phyloP scores from a whole-genome alignment of 192 early-diverging fungal species.

The Glomus cerebriforme region DNA sequence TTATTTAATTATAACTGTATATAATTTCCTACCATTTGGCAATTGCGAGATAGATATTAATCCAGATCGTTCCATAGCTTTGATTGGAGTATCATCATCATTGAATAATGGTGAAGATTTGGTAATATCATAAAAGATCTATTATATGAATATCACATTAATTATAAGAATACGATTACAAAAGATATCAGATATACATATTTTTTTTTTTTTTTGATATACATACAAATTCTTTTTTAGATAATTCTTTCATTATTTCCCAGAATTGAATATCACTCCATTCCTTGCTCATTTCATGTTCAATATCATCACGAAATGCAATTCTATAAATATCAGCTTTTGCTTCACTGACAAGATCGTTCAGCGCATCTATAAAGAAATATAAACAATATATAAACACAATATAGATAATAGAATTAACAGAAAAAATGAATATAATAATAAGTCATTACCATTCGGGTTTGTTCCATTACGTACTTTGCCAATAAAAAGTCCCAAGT shows the following conservation, averaged over 20 bases:
- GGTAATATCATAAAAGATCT: constrained; percentile 82
- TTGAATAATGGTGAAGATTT: constrained; percentile 82
- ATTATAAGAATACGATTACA: not conserved
- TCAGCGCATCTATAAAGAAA: constrained; percentile 62
- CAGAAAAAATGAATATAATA: not conserved
- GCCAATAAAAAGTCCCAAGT: constrained; percentile 86
- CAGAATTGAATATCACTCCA: constrained; percentile 95
- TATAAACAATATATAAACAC: not conserved
- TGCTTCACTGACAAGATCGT: constrained; percentile 78
- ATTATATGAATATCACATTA: not conserved
- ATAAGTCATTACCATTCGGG: constrained; percentile 48
- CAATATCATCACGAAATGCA: constrained; percentile 72
- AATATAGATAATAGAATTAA: not conserved
- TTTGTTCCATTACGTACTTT: constrained; percentile 77
- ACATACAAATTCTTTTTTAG: constrained; percentile 25
- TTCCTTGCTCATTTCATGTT: constrained; percentile 37
- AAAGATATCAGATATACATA: not conserved
- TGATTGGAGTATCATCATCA: constrained; percentile 75
- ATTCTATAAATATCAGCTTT: constrained; percentile 87
- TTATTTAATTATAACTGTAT: not conserved
- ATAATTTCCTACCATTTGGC: constrained; percentile 53
- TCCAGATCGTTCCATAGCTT: constrained; percentile 87
- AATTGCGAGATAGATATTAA: constrained; percentile 79
- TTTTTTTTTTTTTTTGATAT: too few relatives aligned
- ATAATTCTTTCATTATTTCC: constrained; percentile 76